phyloP scores from a whole-genome alignment of 495 filamentous ascomycete species.

The Neurospora hispaniola region DNA sequence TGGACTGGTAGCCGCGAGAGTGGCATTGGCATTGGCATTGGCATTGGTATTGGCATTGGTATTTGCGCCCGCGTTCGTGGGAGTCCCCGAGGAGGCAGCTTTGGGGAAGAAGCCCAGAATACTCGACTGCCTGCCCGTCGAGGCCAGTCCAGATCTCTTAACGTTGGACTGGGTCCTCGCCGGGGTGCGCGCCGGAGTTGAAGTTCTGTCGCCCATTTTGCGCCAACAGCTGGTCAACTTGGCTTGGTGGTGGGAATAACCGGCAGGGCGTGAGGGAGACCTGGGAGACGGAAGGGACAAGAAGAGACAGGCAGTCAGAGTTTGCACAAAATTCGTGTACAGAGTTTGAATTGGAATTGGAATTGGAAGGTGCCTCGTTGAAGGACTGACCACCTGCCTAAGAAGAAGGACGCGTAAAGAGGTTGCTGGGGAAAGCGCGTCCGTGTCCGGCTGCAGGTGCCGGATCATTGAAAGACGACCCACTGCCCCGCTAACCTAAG shows the following conservation, averaged over 20 bases:
- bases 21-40: conserved; percentile 20
- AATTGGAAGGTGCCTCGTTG: background rate
- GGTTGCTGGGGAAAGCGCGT: background rate
- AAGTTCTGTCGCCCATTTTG: conserved; percentile 22
- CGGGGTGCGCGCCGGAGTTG: conserved; percentile 26
- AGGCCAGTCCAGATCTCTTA: conserved; percentile 28
- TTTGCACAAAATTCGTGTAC: background rate
- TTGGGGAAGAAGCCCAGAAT: conserved; percentile 85
- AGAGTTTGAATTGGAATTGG: background rate
- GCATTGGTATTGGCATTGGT: conserved; percentile 9
- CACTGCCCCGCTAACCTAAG: background rate
- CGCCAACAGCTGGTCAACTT: background rate
- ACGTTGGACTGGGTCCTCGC: conserved; percentile 31
- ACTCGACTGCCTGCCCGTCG: conserved; percentile 58
- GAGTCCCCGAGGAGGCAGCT: conserved; percentile 25
- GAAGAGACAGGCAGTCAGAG: background rate
- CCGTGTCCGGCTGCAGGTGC: background rate
- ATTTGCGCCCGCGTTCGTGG: conserved; percentile 8
- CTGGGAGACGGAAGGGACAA: background rate
- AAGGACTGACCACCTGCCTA: background rate
- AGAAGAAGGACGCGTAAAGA: background rate
- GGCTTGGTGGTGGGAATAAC: background rate
- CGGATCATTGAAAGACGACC: background rate
- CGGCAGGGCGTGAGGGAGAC: background rate
- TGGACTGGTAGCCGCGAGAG: conserved; percentile 12